Evolutionary conservation across 352 stramenopile genomes (phyloP).

Genomic region (Phytopythium boreale): DNA sequence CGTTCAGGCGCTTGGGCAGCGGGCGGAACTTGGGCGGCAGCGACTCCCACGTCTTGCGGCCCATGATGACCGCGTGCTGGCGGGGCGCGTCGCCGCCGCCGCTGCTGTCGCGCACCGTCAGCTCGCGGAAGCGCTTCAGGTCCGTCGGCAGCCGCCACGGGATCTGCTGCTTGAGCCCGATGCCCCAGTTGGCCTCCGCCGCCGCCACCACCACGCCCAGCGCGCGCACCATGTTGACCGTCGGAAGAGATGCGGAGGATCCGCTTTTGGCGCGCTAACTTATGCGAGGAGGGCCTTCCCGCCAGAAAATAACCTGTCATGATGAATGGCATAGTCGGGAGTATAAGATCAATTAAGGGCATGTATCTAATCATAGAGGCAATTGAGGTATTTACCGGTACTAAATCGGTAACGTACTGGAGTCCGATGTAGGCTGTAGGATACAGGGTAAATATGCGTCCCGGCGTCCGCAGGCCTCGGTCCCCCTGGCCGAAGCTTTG

Average conservation of each 20-base stretch:
- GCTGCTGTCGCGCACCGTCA: slow-evolving; percentile 68
- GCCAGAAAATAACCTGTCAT: too few species aligned
- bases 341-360: too few species aligned
- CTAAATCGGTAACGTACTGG: too few species aligned
- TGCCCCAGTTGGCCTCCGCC: slow-evolving; percentile 81
- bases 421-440: too few species aligned
- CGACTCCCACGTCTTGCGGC: slow-evolving; percentile 99
- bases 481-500: too few species aligned
- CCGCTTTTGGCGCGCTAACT: slow-evolving; percentile 1
- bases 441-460: too few species aligned
- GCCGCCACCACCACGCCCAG: slow-evolving; percentile 88
- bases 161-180: slow-evolving; percentile 83
- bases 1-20: slow-evolving; percentile 93
- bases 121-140: slow-evolving; percentile 95
- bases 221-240: slow-evolving; percentile 19
- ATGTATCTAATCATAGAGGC: too few species aligned
- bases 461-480: too few species aligned
- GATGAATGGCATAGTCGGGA: too few species aligned
- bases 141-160: slow-evolving; percentile 95
- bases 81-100: neutral
- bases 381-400: too few species aligned
- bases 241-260: too few species aligned
- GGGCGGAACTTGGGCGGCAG: slow-evolving; percentile 96
- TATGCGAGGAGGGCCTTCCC: neutral
- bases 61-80: slow-evolving; percentile 99